Conservation (phyloP, 2,329 filamentous ascomycete genomes). For the Alternaria infectoria region DNA sequence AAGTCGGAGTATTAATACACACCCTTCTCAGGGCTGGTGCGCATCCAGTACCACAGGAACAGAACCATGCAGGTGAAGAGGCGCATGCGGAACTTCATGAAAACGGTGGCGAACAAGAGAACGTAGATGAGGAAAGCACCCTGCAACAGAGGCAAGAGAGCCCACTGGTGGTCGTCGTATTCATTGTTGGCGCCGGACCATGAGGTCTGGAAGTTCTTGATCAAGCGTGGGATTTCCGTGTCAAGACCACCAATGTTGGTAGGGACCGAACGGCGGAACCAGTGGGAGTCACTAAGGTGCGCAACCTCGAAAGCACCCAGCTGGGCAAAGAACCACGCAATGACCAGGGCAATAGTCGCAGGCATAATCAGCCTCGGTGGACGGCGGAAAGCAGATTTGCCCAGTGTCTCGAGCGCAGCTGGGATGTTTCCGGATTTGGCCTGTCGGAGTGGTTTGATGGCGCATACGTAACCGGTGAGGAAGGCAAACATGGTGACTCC, state of each 20-base stretch:
- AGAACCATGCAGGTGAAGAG: slow-evolving; percentile 55
- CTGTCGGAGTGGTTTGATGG: slow-evolving; percentile 61
- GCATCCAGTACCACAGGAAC: slow-evolving; percentile 58
- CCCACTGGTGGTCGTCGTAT: slow-evolving; percentile 64
- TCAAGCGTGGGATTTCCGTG: slow-evolving; percentile 54
- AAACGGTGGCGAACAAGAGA: slow-evolving; percentile 55
- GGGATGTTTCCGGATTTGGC: slow-evolving; percentile 54
- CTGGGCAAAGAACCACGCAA: slow-evolving; percentile 59
- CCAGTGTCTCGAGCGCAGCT: slow-evolving; percentile 56
- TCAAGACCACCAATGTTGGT: slow-evolving; percentile 52
- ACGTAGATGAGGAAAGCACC: slow-evolving; percentile 61
- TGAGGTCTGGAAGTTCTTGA: slow-evolving; percentile 54
- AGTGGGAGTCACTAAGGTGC: slow-evolving; percentile 57
- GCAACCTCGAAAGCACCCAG: slow-evolving; percentile 58
- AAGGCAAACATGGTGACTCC: slow-evolving; percentile 64
- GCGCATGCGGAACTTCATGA: slow-evolving; percentile 57
- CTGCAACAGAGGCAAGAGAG: slow-evolving; percentile 57
- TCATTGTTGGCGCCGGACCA: slow-evolving; percentile 61
- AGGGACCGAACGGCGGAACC: slow-evolving; percentile 59
- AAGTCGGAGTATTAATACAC: too few relatives aligned
- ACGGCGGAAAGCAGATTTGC: slow-evolving; percentile 61
- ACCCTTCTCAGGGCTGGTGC: slow-evolving; percentile 56
- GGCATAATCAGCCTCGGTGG: slow-evolving; percentile 60
- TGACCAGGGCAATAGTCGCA: slow-evolving; percentile 58
- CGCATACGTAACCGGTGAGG: slow-evolving; percentile 63